Percentiles rank a stretch among this genome's conserved stretches.
phyloP scores from a whole-genome alignment of 495 filamentous ascomycete species.

The Daldinia bambusicola region DNA sequence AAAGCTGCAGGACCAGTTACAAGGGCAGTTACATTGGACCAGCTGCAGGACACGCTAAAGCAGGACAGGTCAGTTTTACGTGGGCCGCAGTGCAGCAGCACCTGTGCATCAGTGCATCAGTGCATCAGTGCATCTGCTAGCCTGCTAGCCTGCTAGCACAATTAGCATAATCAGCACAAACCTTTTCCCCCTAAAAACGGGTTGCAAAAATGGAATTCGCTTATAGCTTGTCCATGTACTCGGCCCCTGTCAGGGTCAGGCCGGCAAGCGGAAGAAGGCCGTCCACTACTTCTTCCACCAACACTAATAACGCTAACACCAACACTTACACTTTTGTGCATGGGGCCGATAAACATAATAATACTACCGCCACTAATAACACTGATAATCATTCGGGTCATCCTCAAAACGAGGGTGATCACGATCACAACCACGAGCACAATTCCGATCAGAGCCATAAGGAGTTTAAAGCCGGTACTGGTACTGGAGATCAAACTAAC shows the following conservation, averaged over 20 bases:
- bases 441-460: background rate
- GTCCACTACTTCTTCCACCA: constrained; percentile 14
- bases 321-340: constrained; percentile 37
- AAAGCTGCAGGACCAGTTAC: background rate
- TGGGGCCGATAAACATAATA: constrained; percentile 31
- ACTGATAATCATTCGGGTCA: background rate
- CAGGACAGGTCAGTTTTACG: constrained; percentile 16
- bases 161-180: background rate
- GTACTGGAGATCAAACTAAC: constrained; percentile 7
- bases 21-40: too few relatives aligned
- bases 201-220: constrained; percentile 44
- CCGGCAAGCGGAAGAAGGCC: constrained; percentile 41
- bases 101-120: too few relatives aligned
- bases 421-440: constrained; percentile 14
- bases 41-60: background rate
- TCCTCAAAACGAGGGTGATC: constrained; percentile 7
- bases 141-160: too few relatives aligned
- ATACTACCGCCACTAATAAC: constrained; percentile 1
- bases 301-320: constrained; percentile 29
- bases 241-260: constrained; percentile 41
- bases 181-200: background rate
- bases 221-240: constrained; percentile 44
- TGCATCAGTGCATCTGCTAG: too few relatives aligned
- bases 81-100: too few relatives aligned
- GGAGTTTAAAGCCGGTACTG: background rate